These are phyloP conservation scores for Phytopythium boreale DNA, from an alignment of 352 stramenopile genomes.

Conservation along the genomic window DNA sequence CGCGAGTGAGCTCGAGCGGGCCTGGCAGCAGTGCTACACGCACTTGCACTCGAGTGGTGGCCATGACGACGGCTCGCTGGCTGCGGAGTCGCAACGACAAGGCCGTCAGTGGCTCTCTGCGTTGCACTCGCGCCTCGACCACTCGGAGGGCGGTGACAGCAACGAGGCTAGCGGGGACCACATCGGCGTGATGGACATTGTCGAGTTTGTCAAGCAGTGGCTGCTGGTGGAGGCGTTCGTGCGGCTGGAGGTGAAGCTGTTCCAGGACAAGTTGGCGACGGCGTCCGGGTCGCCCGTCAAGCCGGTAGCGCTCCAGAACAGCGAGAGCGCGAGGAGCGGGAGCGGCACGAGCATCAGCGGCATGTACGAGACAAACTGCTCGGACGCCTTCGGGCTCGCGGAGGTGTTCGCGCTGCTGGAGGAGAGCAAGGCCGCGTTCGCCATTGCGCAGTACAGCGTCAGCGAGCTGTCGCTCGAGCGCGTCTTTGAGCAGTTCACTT, in stretches of 20 bases:
- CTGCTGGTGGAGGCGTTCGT: constrained; percentile 68
- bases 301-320: constrained; percentile 35
- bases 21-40: constrained; percentile 48
- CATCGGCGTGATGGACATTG: constrained; percentile 12
- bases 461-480: constrained; percentile 91
- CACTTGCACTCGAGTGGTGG: constrained; percentile 19
- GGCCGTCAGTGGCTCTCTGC: constrained; percentile 43
- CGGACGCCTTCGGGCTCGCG: constrained; percentile 58
- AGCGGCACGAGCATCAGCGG: constrained; percentile 53
- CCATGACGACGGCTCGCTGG: constrained; percentile 10
- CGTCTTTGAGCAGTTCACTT: constrained; percentile 93
- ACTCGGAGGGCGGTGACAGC: constrained; percentile 16
- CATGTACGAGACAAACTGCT: constrained; percentile 72
- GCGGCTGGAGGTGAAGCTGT: constrained; percentile 49
- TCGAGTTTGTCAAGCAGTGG: constrained; percentile 77
- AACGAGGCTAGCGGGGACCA: neutral
- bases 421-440: constrained; percentile 55
- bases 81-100: constrained; percentile 14
- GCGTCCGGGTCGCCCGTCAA: constrained; percentile 46
- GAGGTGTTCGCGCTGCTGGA: constrained; percentile 84
- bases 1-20: constrained; percentile 39
- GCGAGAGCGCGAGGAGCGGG: constrained; percentile 48
- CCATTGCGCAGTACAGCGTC: constrained; percentile 89
- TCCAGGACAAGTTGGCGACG: constrained; percentile 37
- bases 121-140: constrained; percentile 38